These are phyloP conservation scores for Diaporthe eres DNA, from an alignment of 2,329 filamentous ascomycete species.

Conservation along the genomic window DNA sequence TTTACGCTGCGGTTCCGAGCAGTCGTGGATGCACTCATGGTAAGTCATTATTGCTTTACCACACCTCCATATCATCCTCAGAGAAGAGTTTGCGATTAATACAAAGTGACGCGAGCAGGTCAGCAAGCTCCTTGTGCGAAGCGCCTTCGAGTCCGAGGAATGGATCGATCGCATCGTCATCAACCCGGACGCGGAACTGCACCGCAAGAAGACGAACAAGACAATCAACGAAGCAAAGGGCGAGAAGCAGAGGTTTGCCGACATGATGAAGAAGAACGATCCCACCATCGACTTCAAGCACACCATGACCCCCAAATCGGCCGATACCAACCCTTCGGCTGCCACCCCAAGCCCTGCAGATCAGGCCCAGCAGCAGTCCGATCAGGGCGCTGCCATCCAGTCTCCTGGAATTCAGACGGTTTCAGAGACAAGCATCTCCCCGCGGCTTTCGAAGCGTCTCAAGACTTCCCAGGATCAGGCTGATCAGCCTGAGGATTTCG, in stretches of 20 bases:
- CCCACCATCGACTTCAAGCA: background rate
- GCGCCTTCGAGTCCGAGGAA: background rate
- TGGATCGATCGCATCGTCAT: background rate
- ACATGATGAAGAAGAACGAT: background rate
- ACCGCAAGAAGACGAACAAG: background rate
- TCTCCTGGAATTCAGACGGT: too few relatives aligned
- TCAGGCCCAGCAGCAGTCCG: background rate
- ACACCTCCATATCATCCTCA: accelerated
- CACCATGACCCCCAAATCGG: background rate
- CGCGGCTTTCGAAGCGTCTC: background rate
- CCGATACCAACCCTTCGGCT: background rate
- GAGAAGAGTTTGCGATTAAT: background rate
- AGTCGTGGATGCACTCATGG: background rate
- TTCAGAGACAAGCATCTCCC: accelerated
- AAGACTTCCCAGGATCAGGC: background rate
- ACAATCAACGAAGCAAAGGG: background rate
- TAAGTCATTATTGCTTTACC: background rate
- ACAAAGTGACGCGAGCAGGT: background rate
- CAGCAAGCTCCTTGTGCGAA: background rate
- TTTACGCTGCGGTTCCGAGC: background rate
- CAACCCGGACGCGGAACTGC: background rate
- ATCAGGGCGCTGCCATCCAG: background rate
- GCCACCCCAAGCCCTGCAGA: background rate
- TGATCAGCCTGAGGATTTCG: background rate
- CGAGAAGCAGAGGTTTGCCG: background rate